phyloP scores from a whole-genome alignment of 1,284 basidiomycete species.

The Polyporus tsugae region DNA sequence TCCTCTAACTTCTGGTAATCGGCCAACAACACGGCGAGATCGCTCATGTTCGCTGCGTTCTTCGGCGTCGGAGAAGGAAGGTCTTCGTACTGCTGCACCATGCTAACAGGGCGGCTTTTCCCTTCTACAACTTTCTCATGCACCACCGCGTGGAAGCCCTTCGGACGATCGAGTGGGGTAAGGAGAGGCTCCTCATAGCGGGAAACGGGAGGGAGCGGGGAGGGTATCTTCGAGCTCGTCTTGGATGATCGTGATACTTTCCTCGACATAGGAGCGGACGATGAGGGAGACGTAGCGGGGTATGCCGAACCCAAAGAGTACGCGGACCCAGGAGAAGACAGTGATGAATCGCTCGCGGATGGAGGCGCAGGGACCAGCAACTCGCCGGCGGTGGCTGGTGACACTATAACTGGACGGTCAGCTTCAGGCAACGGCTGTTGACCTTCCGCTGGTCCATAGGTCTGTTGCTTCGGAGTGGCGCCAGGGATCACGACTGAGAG shows the following conservation, averaged over 20 bases:
- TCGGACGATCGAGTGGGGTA: slow-evolving; percentile 33
- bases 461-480: slow-evolving; percentile 12
- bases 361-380: slow-evolving; percentile 28
- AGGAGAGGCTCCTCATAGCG: slow-evolving; percentile 34
- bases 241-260: slow-evolving; percentile 21
- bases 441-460: slow-evolving; percentile 3
- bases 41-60: slow-evolving; percentile 38
- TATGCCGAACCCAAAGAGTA: slow-evolving; percentile 28
- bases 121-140: slow-evolving; percentile 40
- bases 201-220: slow-evolving; percentile 16
- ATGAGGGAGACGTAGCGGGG: slow-evolving; percentile 26
- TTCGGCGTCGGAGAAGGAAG: slow-evolving; percentile 27
- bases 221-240: slow-evolving; percentile 16
- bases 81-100: slow-evolving; percentile 25
- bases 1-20: slow-evolving; percentile 42
- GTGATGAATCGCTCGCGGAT: slow-evolving; percentile 23
- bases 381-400: slow-evolving; percentile 32
- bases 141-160: slow-evolving; percentile 42
- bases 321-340: slow-evolving; percentile 28
- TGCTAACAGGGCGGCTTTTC: slow-evolving; percentile 28
- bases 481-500: slow-evolving; percentile 29
- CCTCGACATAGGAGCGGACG: slow-evolving; percentile 22
- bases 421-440: slow-evolving; percentile 29
- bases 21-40: slow-evolving; percentile 39
- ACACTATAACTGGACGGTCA: neutral